These are phyloP conservation scores for Colletotrichum graminicola DNA, from an alignment of 2,329 filamentous ascomycete genomes.

Conservation along the genomic window DNA sequence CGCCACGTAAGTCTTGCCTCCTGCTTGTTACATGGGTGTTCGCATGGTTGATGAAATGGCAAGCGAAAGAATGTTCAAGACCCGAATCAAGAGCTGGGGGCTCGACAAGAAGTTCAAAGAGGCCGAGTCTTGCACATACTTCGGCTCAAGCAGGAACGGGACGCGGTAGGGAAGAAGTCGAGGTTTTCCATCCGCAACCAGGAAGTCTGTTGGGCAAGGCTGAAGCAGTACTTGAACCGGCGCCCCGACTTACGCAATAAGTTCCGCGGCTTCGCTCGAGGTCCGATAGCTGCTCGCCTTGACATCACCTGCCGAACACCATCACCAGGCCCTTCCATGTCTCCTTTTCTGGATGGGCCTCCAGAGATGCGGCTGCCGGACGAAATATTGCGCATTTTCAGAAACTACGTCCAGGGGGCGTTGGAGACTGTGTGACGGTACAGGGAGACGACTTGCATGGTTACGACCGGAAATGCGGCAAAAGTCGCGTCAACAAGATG, in stretches of 20 bases:
- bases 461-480: background rate
- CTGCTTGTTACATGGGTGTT: background rate
- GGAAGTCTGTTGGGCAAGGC: slow-evolving; percentile 3
- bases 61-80: slow-evolving; percentile 27
- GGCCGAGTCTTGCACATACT: slow-evolving; percentile 18
- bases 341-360: background rate
- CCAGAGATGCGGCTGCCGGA: background rate
- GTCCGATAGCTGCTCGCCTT: background rate
- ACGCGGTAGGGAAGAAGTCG: slow-evolving; percentile 3
- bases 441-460: background rate
- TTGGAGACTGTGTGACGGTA: background rate
- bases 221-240: slow-evolving; percentile 7
- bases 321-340: background rate
- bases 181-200: slow-evolving; percentile 18
- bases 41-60: background rate
- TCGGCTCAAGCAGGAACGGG: slow-evolving; percentile 14
- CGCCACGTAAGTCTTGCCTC: slow-evolving; percentile 12
- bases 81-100: slow-evolving; percentile 15
- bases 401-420: background rate
- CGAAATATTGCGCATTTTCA: background rate
- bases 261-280: no score
- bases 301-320: slow-evolving; percentile 14
- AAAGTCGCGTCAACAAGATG: background rate
- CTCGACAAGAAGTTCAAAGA: slow-evolving; percentile 35
- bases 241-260: slow-evolving; percentile 11